phyloP scores from a whole-genome alignment of 176 grass and related monocot genomes.

The Oropetium thomaeum region DNA sequence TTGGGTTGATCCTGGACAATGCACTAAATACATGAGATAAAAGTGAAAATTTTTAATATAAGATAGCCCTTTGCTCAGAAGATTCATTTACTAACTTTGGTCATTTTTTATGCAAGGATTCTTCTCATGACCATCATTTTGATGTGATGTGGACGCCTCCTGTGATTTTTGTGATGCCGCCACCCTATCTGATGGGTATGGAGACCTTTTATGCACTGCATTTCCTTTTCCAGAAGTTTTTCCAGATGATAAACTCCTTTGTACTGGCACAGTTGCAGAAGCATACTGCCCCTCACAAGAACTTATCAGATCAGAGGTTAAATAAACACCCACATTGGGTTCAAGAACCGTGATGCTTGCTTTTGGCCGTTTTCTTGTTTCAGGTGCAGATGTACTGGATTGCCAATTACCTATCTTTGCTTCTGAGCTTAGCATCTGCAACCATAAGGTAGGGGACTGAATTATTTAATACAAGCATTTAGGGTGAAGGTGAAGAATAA shows the following conservation, averaged over 20 bases:
- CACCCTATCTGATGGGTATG: conserved; percentile 48
- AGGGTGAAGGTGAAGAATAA: neutral
- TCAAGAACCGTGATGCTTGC: conserved; percentile 55
- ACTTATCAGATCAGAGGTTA: conserved; percentile 57
- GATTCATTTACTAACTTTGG: conserved; percentile 64
- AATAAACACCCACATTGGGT: conserved; percentile 42
- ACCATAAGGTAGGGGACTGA: conserved; percentile 2
- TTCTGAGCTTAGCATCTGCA: conserved; percentile 41
- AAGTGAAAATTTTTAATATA: neutral
- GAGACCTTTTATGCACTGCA: conserved; percentile 60
- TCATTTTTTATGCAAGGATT: conserved; percentile 60
- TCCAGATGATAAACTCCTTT: conserved; percentile 54
- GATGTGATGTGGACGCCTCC: conserved; percentile 58
- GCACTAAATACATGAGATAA: conserved; percentile 36
- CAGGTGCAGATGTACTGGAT: conserved; percentile 54
- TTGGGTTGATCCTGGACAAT: conserved; percentile 51
- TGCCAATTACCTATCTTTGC: conserved; percentile 44
- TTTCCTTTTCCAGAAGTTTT: conserved; percentile 55
- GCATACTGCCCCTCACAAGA: conserved; percentile 42
- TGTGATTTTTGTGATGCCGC: conserved; percentile 55
- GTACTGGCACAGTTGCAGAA: conserved; percentile 36
- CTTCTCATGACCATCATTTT: conserved; percentile 51
- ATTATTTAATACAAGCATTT: conserved; percentile 26
- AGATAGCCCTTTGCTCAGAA: conserved; percentile 15
- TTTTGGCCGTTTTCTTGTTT: conserved; percentile 68